These are phyloP conservation scores for Monosporozyma aerobia DNA, from an alignment of 805 yeast genomes.

Conservation along the genomic window DNA sequence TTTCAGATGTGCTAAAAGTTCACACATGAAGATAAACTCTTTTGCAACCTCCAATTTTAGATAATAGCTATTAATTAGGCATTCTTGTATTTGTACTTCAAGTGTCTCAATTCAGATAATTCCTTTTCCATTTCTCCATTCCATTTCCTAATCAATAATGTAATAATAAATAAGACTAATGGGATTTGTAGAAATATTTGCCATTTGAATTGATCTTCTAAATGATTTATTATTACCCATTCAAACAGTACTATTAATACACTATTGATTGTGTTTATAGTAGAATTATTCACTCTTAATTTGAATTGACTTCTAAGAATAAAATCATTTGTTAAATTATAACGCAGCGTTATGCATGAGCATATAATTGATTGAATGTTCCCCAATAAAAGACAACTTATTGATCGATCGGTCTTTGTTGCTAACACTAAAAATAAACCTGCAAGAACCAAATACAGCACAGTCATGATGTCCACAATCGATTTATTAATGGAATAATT, in stretches of 20 bases:
- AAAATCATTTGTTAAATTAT: slow-evolving; percentile 19
- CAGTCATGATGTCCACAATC: slow-evolving; percentile 14
- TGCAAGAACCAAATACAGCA: slow-evolving; percentile 16
- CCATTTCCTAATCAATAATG: slow-evolving; percentile 17
- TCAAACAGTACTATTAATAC: slow-evolving; percentile 19
- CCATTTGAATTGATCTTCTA: slow-evolving; percentile 7
- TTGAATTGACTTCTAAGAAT: slow-evolving; percentile 9
- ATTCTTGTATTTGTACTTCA: slow-evolving; percentile 28
- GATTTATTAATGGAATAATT: slow-evolving; percentile 14
- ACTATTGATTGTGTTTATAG: slow-evolving; percentile 16
- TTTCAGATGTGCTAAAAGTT: no score
- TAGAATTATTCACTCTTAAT: slow-evolving; percentile 12
- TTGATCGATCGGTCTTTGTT: slow-evolving; percentile 7
- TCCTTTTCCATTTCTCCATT: slow-evolving; percentile 17
- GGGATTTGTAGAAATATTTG: slow-evolving; percentile 19
- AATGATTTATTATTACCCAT: slow-evolving; percentile 19
- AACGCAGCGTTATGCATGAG: slow-evolving; percentile 21
- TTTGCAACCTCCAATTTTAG: no score
- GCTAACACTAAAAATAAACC: slow-evolving; percentile 19
- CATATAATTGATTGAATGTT: slow-evolving; percentile 20
- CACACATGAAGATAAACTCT: no score
- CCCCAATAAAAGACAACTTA: slow-evolving; percentile 7
- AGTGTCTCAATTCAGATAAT: slow-evolving; percentile 13
- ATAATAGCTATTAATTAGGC: slow-evolving; percentile 9
- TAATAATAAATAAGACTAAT: slow-evolving; percentile 14